Conservation (phyloP, 2,329 filamentous ascomycete genomes). For the Triangularia setosa region DNA sequence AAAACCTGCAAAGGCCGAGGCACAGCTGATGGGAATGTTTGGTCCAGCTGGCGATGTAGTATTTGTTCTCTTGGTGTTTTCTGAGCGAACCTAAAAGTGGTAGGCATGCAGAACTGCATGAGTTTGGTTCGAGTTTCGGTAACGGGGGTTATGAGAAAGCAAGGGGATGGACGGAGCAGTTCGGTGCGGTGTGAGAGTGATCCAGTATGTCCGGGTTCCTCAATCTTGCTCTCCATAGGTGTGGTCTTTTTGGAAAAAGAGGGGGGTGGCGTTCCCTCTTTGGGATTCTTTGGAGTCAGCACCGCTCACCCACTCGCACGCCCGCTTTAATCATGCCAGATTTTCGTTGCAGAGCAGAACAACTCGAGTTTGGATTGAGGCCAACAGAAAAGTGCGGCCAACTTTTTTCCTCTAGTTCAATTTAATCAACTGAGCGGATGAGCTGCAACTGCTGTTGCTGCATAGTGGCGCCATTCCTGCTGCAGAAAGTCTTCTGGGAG, state of each 20-base stretch:
- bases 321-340: neutral
- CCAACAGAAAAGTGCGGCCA: neutral
- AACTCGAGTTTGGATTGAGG: neutral
- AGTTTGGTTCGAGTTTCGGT: neutral
- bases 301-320: neutral
- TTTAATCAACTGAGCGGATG: too few relatives aligned
- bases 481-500: neutral
- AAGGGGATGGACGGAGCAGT: neutral
- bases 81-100: neutral
- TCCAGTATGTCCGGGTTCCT: neutral
- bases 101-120: neutral
- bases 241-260: neutral
- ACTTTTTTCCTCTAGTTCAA: neutral
- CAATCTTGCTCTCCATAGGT: neutral
- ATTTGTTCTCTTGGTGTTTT: neutral
- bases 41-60: neutral
- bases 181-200: neutral
- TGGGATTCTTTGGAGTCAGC: neutral
- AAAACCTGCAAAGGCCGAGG: neutral
- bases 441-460: neutral
- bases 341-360: neutral
- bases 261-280: neutral
- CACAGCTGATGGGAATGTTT: neutral
- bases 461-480: neutral
- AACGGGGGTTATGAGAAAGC: neutral